Percentiles rank a stretch among this genome's conserved stretches.
These are phyloP conservation scores for Rhodamnia rubescens DNA, from an alignment of 345 rosid species.

Conservation along the genomic window DNA sequence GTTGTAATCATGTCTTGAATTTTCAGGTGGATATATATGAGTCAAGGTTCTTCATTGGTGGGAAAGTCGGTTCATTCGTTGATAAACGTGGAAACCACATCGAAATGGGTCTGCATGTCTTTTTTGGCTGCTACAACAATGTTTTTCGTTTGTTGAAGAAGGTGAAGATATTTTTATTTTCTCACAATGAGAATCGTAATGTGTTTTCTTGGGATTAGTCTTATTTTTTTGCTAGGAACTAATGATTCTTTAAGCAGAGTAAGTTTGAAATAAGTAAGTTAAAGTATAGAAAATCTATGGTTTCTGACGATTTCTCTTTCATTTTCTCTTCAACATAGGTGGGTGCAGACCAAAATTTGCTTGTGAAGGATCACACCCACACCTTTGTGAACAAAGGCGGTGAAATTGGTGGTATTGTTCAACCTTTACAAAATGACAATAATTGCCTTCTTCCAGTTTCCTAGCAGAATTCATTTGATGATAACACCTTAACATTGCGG, in stretches of 20 bases:
- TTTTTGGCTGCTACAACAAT: constrained; percentile 97
- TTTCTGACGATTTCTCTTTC: neutral
- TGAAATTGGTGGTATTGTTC: constrained; percentile 58
- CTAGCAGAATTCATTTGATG: neutral
- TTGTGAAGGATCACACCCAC: constrained; percentile 94
- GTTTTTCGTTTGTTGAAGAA: constrained; percentile 95
- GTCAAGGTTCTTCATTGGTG: constrained; percentile 85
- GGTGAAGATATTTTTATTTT: constrained; percentile 22
- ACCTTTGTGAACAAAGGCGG: constrained; percentile 93
- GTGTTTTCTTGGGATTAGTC: neutral
- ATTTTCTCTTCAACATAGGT: constrained; percentile 34
- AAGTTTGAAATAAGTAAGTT: neutral
- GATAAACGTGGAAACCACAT: constrained; percentile 87
- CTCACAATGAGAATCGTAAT: neutral
- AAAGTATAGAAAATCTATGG: neutral
- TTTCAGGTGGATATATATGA: constrained; percentile 93
- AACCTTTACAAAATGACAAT: neutral
- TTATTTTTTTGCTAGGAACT: neutral
- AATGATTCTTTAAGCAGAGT: neutral
- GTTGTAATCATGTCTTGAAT: neutral
- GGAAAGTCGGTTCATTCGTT: constrained; percentile 97
- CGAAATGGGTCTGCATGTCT: constrained; percentile 98
- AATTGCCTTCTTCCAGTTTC: neutral
- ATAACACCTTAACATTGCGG: neutral
- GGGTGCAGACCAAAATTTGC: constrained; percentile 85